phyloP scores from a whole-genome alignment of 208 protist genomes.

The Trypanosoma rangeli region DNA sequence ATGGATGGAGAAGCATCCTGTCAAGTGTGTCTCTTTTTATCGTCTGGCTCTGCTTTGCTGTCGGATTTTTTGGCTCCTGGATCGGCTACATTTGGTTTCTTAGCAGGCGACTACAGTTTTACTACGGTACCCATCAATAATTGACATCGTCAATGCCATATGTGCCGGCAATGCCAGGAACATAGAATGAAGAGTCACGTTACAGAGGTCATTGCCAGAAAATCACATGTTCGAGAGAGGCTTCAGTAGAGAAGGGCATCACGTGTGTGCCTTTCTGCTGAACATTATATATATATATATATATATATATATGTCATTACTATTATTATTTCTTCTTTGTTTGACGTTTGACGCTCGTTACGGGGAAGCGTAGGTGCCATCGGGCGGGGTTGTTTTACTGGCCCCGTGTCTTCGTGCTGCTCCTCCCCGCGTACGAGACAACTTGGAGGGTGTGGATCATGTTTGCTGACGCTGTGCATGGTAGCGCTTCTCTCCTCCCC shows the following conservation, averaged over 20 bases:
- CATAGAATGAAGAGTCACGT: not conserved
- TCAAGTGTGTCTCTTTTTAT: slow-evolving; percentile 73
- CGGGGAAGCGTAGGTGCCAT: not conserved
- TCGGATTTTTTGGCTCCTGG: slow-evolving; percentile 78
- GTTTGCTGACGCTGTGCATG: not conserved
- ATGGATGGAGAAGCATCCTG: slow-evolving; percentile 56
- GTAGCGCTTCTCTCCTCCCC: not conserved
- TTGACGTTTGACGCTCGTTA: slow-evolving; percentile 1
- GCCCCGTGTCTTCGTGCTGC: not conserved
- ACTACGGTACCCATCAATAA: slow-evolving; percentile 39
- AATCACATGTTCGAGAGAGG: not conserved
- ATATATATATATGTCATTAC: slow-evolving; percentile 12
- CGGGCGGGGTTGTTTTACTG: slow-evolving; percentile 3
- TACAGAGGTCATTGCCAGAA: not conserved
- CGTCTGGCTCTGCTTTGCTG: slow-evolving; percentile 54
- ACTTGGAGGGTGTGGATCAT: not conserved
- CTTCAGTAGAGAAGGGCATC: not conserved
- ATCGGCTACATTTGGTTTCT: slow-evolving; percentile 76
- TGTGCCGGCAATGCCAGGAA: not conserved
- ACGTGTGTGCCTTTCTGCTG: not conserved
- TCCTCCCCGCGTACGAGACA: not conserved
- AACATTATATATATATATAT: slow-evolving; percentile 18
- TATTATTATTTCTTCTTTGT: not conserved
- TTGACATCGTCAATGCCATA: not conserved
- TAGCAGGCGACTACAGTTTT: slow-evolving; percentile 70